Evolutionary conservation across 2,329 filamentous ascomycete species (phyloP), one percentile per base, ranked within the genome.

Genomic region (Delphinella strobiligena): DNA sequence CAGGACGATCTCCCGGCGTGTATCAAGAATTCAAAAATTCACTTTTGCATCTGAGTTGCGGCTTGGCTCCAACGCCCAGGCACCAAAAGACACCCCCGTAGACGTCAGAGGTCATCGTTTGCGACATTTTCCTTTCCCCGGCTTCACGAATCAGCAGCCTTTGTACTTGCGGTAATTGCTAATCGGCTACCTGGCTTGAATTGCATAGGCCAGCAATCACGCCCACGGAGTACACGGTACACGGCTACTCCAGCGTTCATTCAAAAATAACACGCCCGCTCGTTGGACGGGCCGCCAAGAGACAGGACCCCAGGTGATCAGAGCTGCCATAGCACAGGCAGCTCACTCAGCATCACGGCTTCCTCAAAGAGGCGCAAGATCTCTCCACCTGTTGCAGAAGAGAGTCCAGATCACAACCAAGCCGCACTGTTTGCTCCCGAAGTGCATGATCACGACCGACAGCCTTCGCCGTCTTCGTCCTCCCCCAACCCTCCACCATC

Each of bases 331-430:
- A n/a, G 19, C 36, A 19, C 38, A 27, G 46, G 46, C 44, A 45
- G 46, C 44, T 46, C 43, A 30, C 40, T 32, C 35, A 33, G 33
- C 44, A 33, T 34, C 45, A 49, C 47, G 47, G 47, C 47, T 38
- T 47, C 47, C 41, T 43, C 51, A 47, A 67, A 67, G 60, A 67
- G 66, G 57, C 62, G 63, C 47, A 67, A 63, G 61, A 60, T 63
- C 46, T 60, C 54, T 50, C 53, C 54, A 35, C 51, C 58, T 44
- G 51, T 32, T 41, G 27, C 41, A 38, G 39, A 47, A 42, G 41
- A 49, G 19, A 41, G 47, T 10, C 36, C 31, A 12, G 45, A 51
- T 34, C 43, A 46, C 36, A 40, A 42, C 29, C 37, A 43, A 30
- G 8, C 14, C 30, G 40, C 40, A 16, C 45, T 48, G 18, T 41